Evolutionary conservation across 1,284 basidiomycete genomes (phyloP), one percentile per base, ranked within the genome.

Genomic region (Microbotryum saponariae): DNA sequence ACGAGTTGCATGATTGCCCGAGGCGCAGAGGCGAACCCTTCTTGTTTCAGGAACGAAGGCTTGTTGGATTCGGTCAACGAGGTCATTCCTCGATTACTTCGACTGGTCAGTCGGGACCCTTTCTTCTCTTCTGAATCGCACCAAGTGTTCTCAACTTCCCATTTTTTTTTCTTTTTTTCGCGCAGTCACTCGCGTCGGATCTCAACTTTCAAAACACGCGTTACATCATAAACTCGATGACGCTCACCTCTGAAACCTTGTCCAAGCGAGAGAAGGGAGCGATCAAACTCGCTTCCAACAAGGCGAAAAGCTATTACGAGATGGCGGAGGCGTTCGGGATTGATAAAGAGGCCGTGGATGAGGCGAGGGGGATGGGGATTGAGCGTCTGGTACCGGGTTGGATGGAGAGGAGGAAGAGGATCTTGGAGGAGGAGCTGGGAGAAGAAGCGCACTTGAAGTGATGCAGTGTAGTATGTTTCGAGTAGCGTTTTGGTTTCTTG

Each of bases 1-100:
- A 84, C 88, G 67, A 91, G 89, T 1, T 85, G 91, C 37, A 98
- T 98, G 94, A 88, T 98, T 50, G 96, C 94, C 8, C 86, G 92
- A 16, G 90, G 87, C 0, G 93, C 93, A 8, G 96, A 98, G 76
- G 77, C 85, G 10, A 98, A 98, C 74, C 91, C 92, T 0, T 86
- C 88, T 0, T 87, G 90, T 71, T 98, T 98, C 77, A 82, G 84
- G 2, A 75, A 80, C 0, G 79, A 75, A 2, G 56, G 60, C 1
- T 88, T 89, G 5, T 78, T 89, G 4, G 87, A 91, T 70, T 79
- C 89, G 2, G 83, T 88, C 66, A 78, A 77, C 44, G 85, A 83
- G 3, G 80, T 96, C 29, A 78, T 87, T 45, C 91, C 92, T 1
- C 77, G 82, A 6, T 89, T 89, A 71, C 74, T 94, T 56, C 84